These are phyloP conservation scores for Hymenoscyphus albidus DNA, from an alignment of 2,329 filamentous ascomycete genomes.

Conservation along the genomic window DNA sequence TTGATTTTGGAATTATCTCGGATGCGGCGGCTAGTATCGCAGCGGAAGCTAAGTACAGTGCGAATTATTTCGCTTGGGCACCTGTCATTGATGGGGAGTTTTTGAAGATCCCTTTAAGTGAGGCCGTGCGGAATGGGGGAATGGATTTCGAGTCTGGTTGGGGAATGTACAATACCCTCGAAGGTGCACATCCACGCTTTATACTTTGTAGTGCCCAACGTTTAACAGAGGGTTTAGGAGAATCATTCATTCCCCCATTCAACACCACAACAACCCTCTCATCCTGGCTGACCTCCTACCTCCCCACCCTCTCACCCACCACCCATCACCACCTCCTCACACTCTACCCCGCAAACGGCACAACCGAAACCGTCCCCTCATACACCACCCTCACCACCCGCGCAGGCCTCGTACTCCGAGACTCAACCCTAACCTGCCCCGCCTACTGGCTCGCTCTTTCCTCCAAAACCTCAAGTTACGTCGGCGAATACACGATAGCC, in stretches of 20 bases:
- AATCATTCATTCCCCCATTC: constrained; percentile 53
- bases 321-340: constrained; percentile 41
- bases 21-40: constrained; percentile 49
- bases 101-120: constrained; percentile 44
- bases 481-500: constrained; percentile 56
- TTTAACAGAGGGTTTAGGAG: constrained; percentile 20
- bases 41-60: constrained; percentile 48
- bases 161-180: constrained; percentile 59
- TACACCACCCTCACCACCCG: constrained; percentile 50
- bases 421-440: constrained; percentile 57
- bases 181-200: constrained; percentile 31
- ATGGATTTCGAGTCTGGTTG: constrained; percentile 47
- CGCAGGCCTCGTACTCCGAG: constrained; percentile 55
- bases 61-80: constrained; percentile 55
- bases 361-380: constrained; percentile 40
- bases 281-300: constrained; percentile 51
- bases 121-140: constrained; percentile 37
- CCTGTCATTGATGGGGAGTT: constrained; percentile 57
- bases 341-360: constrained; percentile 47
- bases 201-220: neutral
- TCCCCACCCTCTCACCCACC: constrained; percentile 43
- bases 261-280: constrained; percentile 33
- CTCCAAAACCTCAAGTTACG: constrained; percentile 41
- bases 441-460: constrained; percentile 53
- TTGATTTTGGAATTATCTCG: constrained; percentile 50